A percentile compares a stretch with the other conserved stretches of the same genome.
These are phyloP conservation scores for Russula griseocarnosa DNA, from an alignment of 768 basidiomycete species.

Conservation along the genomic window DNA sequence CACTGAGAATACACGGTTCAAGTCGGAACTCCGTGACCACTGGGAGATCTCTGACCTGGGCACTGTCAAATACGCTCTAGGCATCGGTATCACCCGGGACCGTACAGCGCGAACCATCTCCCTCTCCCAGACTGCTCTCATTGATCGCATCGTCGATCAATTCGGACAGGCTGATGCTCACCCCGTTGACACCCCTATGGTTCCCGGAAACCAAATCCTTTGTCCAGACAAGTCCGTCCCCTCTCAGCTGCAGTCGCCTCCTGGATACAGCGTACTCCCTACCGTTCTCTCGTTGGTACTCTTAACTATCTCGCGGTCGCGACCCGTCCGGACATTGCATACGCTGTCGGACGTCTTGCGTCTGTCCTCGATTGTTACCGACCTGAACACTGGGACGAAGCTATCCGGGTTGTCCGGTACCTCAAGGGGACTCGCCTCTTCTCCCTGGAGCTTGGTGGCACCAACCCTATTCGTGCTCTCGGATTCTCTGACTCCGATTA, in stretches of 20 bases:
- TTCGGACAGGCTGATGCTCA: not conserved
- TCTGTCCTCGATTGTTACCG: not conserved
- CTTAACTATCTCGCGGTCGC: not conserved
- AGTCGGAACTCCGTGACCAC: too few species aligned
- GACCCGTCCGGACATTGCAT: not conserved
- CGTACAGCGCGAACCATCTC: too few species aligned
- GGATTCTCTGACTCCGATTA: too few species aligned
- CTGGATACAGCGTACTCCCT: not conserved
- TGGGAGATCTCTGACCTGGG: too few species aligned
- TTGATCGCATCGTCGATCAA: not conserved
- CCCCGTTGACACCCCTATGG: not conserved
- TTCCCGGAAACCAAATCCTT: not conserved
- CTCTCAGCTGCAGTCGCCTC: rapidly evolving
- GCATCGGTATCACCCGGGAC: too few species aligned
- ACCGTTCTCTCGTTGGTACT: not conserved
- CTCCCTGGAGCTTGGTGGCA: too few species aligned
- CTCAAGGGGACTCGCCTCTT: too few species aligned
- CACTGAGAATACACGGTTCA: too few species aligned
- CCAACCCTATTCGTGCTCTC: too few species aligned
- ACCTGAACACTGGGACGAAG: too few species aligned
- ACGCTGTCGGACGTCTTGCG: not conserved
- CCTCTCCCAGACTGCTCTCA: not conserved
- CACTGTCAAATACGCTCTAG: too few species aligned
- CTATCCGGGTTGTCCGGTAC: too few species aligned
- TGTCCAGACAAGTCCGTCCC: not conserved